Evolutionary conservation across 495 filamentous ascomycete genomes (phyloP), one percentile per base, ranked within the genome.

Genomic region (Xylona heveae): DNA sequence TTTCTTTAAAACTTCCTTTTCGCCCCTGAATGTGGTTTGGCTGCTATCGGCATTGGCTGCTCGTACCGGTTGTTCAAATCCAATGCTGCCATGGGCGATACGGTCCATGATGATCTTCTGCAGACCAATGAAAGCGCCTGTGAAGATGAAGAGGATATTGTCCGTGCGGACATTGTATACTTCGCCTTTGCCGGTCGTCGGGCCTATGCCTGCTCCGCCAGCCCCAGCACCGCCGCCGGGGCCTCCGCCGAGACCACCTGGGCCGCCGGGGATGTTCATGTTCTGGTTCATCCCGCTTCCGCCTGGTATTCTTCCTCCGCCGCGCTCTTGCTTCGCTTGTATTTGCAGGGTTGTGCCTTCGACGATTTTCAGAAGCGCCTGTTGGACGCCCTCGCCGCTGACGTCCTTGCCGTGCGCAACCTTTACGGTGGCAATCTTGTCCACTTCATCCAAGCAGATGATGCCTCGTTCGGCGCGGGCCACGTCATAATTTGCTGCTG

Each of bases 71-170:
- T 84, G 79, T 19, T 83, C 84, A 42, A 97, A 97, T 2, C 88
- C 88, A 23, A 97, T 88, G 4, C 76, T 78, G 5, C 82, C 82
- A 38, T 78, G 78, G 10, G 79, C 71, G 35, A 94, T 72, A 17
- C 88, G 70, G 29, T 88, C 73, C 37, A 85, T 66, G 28, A 95
- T 70, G 17, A 77, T 62, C 46, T 92, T 94, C 42, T 93, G 74
- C 7, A 97, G 65, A 6, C 88, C 88, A 17, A 85, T 78, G 44
- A 97, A 97, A 6, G 88, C 88, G 10, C 88, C 88, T 9, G 83
- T 84, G 51, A 82, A 93, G 28, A 97, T 76, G 50, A 97, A 97
- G 12, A 97, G 64, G 35, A 97, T 97, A 41, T 93, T 92, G 36
- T 83, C 79, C 0, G 88, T 97, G 40, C 83, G 76, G 26, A 97